Base-by-base conservation (phyloP, 345 rosid genomes). In the Gossypium raimondii region DNA sequence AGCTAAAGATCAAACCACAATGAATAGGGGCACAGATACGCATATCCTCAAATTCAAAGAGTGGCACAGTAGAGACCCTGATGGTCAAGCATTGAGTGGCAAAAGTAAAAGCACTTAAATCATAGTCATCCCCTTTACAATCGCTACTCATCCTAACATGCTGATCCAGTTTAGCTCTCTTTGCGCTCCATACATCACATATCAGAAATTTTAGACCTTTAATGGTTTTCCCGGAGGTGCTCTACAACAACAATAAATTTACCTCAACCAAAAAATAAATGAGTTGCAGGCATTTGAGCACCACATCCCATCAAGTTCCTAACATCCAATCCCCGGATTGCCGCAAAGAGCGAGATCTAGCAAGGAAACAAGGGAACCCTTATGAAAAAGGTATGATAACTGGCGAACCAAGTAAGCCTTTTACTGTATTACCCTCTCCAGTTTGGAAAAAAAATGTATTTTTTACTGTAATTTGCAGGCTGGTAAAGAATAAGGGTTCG, bases 221-320 rank as follows among this genome's bases (percentile, higher is more conserved):
- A 56, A 66, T 55, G 75, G 63, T 79, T 73, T 65, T 5, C 41
- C 76, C 79, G 22, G 53, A 51, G 73, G 82, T 74, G 79, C 77
- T 77, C 82, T 67, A 69, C 82, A 76, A 78, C 84, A 87, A 73
- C 80, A 81, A 76, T 79, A 77, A 53, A 25, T 84, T 84, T 84
- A 86, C 89, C 86, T 86, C 84, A 70, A 78, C 76, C 41, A 83
- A 75, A 75, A 81, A 80, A 79, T 34, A 82, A 82, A 82, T 77
- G 87, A 86, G 83, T 72, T 82, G 84, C 79, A 79, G 82, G 82
- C 83, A 77, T 70, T 70, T 75, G 76, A 78, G 86, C 89, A 89
- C 83, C 87, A 76, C 89, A 89, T 84, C 88, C 90, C 91, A 85
- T 89, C 90, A 84, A 89, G 87, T 85, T 84, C 92, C 88, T 91